Evolutionary conservation across 768 basidiomycete species (phyloP).

Genomic region (Postia placenta): DNA sequence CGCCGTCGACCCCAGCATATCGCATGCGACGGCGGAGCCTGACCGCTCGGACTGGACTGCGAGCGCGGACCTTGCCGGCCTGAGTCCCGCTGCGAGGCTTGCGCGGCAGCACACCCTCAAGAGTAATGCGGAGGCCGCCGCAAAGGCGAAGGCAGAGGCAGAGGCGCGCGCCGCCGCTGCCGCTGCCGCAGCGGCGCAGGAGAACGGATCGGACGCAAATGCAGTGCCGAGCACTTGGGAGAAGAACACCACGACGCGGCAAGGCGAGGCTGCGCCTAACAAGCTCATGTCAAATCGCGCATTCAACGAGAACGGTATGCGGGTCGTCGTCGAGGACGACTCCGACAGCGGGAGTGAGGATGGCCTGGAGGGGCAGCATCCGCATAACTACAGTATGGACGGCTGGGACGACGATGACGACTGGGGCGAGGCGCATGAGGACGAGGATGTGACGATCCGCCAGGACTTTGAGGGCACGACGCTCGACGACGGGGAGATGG

Average conservation of each 20-base stretch:
- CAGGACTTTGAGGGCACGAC: slow-evolving; percentile 44
- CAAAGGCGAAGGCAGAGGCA: slow-evolving; percentile 50
- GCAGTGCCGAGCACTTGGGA: slow-evolving; percentile 65
- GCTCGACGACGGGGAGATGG: slow-evolving; percentile 52
- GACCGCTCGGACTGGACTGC: slow-evolving; percentile 66
- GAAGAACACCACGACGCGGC: slow-evolving; percentile 65
- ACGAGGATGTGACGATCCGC: slow-evolving; percentile 72
- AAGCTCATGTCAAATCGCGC: slow-evolving; percentile 6
- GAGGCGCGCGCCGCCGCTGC: slow-evolving; percentile 45
- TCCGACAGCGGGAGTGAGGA: slow-evolving; percentile 42
- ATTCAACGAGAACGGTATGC: slow-evolving; percentile 62
- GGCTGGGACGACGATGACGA: slow-evolving; percentile 80
- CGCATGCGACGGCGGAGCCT: slow-evolving; percentile 80
- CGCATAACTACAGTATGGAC: slow-evolving; percentile 35
- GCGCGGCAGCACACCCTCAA: slow-evolving; percentile 89
- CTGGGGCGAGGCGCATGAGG: slow-evolving; percentile 63
- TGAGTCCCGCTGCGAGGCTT: slow-evolving; percentile 86
- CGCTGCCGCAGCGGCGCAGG: slow-evolving; percentile 25
- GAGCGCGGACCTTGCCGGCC: slow-evolving; percentile 53
- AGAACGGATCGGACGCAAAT: slow-evolving; percentile 19
- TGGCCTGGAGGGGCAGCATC: slow-evolving; percentile 37
- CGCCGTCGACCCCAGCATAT: slow-evolving; percentile 64
- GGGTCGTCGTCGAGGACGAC: slow-evolving; percentile 64
- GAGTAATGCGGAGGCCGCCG: slow-evolving; percentile 76
- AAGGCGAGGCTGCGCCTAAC: slow-evolving; percentile 40